phyloP scores from a whole-genome alignment of 768 basidiomycete species.

The Pseudohyphozyma bogoriensis region DNA sequence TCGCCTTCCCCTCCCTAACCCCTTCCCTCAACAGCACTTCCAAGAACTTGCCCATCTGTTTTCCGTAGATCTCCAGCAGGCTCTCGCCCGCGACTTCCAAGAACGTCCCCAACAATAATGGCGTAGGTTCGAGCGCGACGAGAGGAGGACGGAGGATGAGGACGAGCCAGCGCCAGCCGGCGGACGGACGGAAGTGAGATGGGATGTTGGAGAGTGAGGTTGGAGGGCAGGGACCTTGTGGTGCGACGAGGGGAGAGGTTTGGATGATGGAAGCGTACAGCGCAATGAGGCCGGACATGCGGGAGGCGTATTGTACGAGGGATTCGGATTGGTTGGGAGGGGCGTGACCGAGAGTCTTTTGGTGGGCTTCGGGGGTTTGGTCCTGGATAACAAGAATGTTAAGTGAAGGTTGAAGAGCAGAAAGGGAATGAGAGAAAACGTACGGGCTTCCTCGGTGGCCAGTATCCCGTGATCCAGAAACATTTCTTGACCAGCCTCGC shows the following conservation, averaged over 20 bases:
- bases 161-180: conserved; percentile 27
- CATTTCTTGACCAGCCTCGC: conserved; percentile 78
- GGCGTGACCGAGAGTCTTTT: conserved; percentile 39
- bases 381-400: conserved; percentile 30
- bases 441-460: conserved; percentile 49
- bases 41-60: conserved; percentile 27
- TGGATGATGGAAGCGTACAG: conserved; percentile 20
- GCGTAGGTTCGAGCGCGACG: conserved; percentile 25
- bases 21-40: conserved; percentile 25
- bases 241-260: conserved; percentile 15
- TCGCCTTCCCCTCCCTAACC: conserved; percentile 20
- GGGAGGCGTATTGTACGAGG: conserved; percentile 16
- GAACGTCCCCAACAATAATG: conserved; percentile 26
- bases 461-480: conserved; percentile 70
- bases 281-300: conserved; percentile 21
- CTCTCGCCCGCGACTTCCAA: conserved; percentile 18
- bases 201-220: conserved; percentile 18
- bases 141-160: conserved; percentile 25
- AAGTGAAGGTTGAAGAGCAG: not conserved
- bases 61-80: conserved; percentile 19
- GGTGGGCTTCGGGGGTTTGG: conserved; percentile 40
- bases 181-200: conserved; percentile 28
- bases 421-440: conserved; percentile 16
- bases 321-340: conserved; percentile 12
- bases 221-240: conserved; percentile 9